phyloP scores from a whole-genome alignment of 1,284 basidiomycete genomes.

The Boletus holoroseus region DNA sequence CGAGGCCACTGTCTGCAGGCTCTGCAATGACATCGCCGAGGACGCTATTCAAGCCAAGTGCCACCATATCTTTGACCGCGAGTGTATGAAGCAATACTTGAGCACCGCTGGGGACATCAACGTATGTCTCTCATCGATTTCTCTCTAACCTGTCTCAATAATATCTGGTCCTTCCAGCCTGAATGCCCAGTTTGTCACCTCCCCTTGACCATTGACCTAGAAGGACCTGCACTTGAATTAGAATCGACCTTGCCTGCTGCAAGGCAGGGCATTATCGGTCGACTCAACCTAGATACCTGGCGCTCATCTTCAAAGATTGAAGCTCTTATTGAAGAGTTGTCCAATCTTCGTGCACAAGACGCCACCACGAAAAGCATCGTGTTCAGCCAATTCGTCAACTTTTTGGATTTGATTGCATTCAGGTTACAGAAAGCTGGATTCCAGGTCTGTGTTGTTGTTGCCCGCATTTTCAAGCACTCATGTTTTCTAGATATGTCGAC shows the following conservation, averaged over 20 bases:
- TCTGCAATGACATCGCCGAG: conserved; percentile 97
- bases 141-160: background rate
- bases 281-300: conserved; percentile 87
- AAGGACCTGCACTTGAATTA: conserved; percentile 85
- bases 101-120: conserved; percentile 67
- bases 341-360: conserved; percentile 78
- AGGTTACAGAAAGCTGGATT: conserved; percentile 90
- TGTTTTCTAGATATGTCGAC: conserved; percentile 75
- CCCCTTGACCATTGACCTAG: conserved; percentile 90
- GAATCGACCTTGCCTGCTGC: conserved; percentile 55
- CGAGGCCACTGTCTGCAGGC: conserved; percentile 79
- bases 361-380: conserved; percentile 95
- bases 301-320: conserved; percentile 96
- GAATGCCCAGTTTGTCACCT: conserved; percentile 95
- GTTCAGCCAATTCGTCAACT: conserved; percentile 91
- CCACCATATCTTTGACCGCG: conserved; percentile 86
- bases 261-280: conserved; percentile 90
- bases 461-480: background rate
- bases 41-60: conserved; percentile 95
- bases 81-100: conserved; percentile 94
- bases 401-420: conserved; percentile 88
- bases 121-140: conserved; percentile 40
- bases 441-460: conserved; percentile 43
- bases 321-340: conserved; percentile 91
- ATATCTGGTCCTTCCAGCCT: conserved; percentile 43